Evolutionary conservation across 228 moss, liverwort and hornwort genomes (phyloP), one percentile per base, ranked within the genome.

Genomic region (Sphagnum fallax): DNA sequence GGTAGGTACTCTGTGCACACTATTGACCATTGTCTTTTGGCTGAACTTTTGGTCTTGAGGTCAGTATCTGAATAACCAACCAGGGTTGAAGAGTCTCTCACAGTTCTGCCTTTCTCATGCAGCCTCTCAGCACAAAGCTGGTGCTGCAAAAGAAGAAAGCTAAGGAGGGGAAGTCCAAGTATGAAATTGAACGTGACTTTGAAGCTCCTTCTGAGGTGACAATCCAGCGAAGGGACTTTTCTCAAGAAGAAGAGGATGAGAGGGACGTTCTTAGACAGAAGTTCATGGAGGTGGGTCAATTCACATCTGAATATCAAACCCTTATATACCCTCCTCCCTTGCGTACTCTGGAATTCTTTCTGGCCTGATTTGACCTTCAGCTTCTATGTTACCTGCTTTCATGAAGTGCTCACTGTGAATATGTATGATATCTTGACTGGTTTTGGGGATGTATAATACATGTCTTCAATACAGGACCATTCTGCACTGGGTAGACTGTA

Each of bases 81-180:
- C 1, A 4, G 55, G 32, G 32, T 32, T 32, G 32, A 32, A 55
- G 55, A 4, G 55, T 55, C 9, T 55, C 9, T 55, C 55, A 55
- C 12, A 1, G 55, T 12, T 12, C 55, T 12, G 12, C 55, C 12
- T 8, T 55, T 55, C 12, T 8, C 55, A 55, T 8, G 55, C 32
- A 98, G 98, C 94, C 98, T 60, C 82, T 98, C 66, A 76, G 74
- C 68, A 89, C 90, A n/a, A 98, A 94, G 83, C 73, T 98, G 61
- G 76, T 84, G 51, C 75, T 98, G 52, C 98, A 98, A 77, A 98
- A 98, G 87, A 98, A 98, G 65, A 98, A 98, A 71, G 98, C 98
- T 5, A 98, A 90, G 76, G 98, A 98, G 69, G 98, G 98, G 64
- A 90, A 92, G 65, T 88, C 84, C 0, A 93, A 94, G 80, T 91